Conservation (phyloP, 306 rosid genomes). For the barrel medic (Medicago truncatula) region MtrunA17r5.0-ANR NC_053044.1:44236501-44237000, state of each 20-base stretch:
- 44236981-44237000: conserved; percentile 28
- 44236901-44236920: conserved; percentile 34
- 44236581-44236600: conserved; percentile 97
- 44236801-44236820: conserved; percentile 53
- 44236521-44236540: conserved; percentile 99
- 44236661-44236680: conserved; percentile 24
- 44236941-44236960: conserved; percentile 11
- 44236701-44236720: conserved; percentile 18
- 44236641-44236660: conserved; percentile 18
- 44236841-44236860: conserved; percentile 32
- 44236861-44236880: conserved; percentile 6
- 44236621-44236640: conserved; percentile 15
- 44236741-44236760: conserved; percentile 87
- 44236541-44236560: conserved; percentile 98
- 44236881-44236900: conserved; percentile 17
- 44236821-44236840: conserved; percentile 31
- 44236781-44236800: conserved; percentile 99
- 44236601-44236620: conserved; percentile 78
- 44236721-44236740: conserved; percentile 16
- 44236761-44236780: conserved; percentile 97
- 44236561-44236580: conserved; percentile 94
- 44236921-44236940: conserved; percentile 20
- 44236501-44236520: conserved; percentile 88
- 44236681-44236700: conserved; percentile 13
- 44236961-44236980: conserved; percentile 32